These are phyloP conservation scores for Leucosporidium creatinivorum DNA, from an alignment of 768 basidiomycete species.

Conservation along the genomic window DNA sequence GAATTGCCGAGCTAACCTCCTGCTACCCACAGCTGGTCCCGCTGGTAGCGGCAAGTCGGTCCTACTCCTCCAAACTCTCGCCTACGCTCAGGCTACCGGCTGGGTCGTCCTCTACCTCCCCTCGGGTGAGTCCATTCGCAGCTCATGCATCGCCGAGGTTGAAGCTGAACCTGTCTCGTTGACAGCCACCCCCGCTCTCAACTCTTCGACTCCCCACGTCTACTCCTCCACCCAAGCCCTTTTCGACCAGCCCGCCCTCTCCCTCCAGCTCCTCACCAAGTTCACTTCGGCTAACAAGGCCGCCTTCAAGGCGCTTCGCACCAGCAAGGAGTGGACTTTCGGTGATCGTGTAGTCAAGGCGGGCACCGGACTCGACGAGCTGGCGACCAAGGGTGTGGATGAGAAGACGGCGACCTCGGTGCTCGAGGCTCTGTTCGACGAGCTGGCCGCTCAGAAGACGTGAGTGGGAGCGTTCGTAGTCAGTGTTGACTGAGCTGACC, in stretches of 20 bases:
- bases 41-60: constrained; percentile 24
- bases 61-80: constrained; percentile 22
- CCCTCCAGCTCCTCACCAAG: constrained; percentile 14
- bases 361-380: constrained; percentile 21
- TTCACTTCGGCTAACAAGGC: constrained; percentile 21
- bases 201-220: constrained; percentile 28
- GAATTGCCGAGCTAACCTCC: background rate
- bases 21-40: constrained; percentile 1
- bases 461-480: background rate
- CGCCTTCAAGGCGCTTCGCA: constrained; percentile 24
- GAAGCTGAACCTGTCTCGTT: background rate
- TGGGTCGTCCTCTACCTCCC: constrained; percentile 31
- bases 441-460: constrained; percentile 20
- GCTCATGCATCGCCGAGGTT: background rate
- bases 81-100: constrained; percentile 24
- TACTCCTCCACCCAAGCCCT: constrained; percentile 23
- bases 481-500: too few species aligned
- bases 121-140: constrained; percentile 4
- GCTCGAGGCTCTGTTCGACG: constrained; percentile 28
- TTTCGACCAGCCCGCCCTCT: constrained; percentile 28
- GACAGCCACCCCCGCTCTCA: constrained; percentile 19
- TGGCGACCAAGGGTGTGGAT: constrained; percentile 13
- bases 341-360: constrained; percentile 7
- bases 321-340: constrained; percentile 19
- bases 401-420: constrained; percentile 21